phyloP scores from a whole-genome alignment of 176 grass and related monocot genomes.

The Paspalum vaginatum region DNA sequence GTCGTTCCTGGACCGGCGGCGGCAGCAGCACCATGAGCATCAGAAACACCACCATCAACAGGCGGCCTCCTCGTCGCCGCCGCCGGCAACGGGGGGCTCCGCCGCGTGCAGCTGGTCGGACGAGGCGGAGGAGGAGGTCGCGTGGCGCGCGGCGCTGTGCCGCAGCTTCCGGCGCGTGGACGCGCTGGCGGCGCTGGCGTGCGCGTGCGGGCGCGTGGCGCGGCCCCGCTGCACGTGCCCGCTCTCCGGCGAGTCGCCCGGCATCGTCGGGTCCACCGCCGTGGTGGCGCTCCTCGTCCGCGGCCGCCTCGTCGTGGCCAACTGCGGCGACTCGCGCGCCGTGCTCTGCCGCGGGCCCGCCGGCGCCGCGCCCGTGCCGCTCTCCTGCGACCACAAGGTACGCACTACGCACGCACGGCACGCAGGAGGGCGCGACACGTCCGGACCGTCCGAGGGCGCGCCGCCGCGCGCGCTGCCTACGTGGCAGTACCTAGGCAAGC shows the following conservation, averaged over 20 bases:
- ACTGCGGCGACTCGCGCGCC: constrained; percentile 90
- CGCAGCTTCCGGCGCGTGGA: constrained; percentile 70
- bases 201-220: constrained; percentile 64
- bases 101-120: background rate
- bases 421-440: no score
- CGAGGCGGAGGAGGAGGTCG: constrained; percentile 9
- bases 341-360: constrained; percentile 58
- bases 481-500: background rate
- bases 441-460: no score
- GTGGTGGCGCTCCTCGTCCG: constrained; percentile 64
- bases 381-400: constrained; percentile 95
- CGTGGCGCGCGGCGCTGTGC: constrained; percentile 52
- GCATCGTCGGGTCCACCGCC: constrained; percentile 87
- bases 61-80: background rate
- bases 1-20: background rate
- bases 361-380: constrained; percentile 42
- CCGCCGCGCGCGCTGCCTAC: background rate
- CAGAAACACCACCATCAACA: background rate
- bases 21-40: background rate
- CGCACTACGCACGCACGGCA: no score
- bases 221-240: constrained; percentile 59
- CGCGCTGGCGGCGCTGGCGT: constrained; percentile 53
- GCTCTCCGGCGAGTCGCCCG: constrained; percentile 1
- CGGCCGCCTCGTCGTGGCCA: constrained; percentile 61
- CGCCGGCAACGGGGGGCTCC: background rate